These are phyloP conservation scores for Colletotrichum scovillei DNA, from an alignment of 2,329 filamentous ascomycete genomes.

Conservation along the genomic window DNA sequence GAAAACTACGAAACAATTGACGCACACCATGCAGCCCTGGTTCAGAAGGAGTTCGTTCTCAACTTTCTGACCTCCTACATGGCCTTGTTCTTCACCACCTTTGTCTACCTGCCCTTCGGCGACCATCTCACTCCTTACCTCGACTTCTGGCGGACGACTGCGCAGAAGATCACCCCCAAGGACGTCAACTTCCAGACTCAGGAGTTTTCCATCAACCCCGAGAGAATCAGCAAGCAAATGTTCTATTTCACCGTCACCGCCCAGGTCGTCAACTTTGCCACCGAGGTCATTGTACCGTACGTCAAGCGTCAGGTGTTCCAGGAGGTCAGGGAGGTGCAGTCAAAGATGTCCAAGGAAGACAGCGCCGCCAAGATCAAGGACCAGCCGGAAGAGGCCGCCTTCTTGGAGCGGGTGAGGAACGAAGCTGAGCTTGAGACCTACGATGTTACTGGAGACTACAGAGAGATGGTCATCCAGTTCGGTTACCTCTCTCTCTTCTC, in stretches of 20 bases:
- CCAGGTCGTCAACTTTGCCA: constrained; percentile 86
- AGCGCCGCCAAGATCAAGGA: constrained; percentile 66
- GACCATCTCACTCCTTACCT: constrained; percentile 86
- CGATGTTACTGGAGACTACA: constrained; percentile 89
- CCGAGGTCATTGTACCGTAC: constrained; percentile 88
- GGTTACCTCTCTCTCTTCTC: constrained; percentile 92
- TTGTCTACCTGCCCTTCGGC: constrained; percentile 94
- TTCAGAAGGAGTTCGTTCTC: constrained; percentile 93
- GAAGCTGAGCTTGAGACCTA: constrained; percentile 87
- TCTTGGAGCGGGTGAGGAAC: constrained; percentile 82
- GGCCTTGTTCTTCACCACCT: constrained; percentile 90
- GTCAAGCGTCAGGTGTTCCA: constrained; percentile 81
- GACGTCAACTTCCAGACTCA: constrained; percentile 75
- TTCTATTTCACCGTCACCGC: constrained; percentile 97
- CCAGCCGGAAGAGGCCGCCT: constrained; percentile 79
- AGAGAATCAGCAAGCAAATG: constrained; percentile 87
- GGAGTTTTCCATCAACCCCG: constrained; percentile 84
- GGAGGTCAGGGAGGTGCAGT: constrained; percentile 82
- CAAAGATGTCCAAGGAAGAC: constrained; percentile 66
- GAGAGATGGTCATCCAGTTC: constrained; percentile 92
- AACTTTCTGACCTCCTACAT: constrained; percentile 98
- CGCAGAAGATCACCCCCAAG: constrained; percentile 79
- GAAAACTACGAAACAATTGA: constrained; percentile 95
- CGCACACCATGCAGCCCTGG: constrained; percentile 84
- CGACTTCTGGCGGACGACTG: constrained; percentile 80